Conservation (phyloP, 106 monocot species). For the Triglochin maritima region DNA sequence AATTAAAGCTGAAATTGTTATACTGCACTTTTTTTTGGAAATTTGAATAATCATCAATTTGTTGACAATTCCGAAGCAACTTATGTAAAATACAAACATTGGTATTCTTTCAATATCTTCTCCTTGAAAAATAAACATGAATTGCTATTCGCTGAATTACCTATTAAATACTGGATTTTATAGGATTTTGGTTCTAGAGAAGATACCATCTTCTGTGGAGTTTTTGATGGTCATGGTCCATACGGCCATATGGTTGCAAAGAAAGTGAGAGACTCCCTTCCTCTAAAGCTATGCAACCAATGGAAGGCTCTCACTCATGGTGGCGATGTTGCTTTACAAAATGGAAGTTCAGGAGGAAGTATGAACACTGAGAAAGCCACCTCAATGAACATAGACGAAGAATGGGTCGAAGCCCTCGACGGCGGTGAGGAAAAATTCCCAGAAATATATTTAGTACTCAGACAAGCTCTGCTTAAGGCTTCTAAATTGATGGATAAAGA, state of each 20-base stretch:
- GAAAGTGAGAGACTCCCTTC: constrained; percentile 79
- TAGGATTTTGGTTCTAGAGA: constrained; percentile 49
- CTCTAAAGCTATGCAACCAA: constrained; percentile 43
- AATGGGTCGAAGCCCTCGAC: no score
- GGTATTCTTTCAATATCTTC: neutral
- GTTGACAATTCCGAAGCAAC: neutral
- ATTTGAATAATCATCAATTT: neutral
- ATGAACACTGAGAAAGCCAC: constrained; percentile 40
- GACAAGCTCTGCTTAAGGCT: constrained; percentile 57
- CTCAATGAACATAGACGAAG: constrained; percentile 16
- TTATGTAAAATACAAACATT: neutral
- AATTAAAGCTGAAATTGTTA: neutral
- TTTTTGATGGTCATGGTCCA: constrained; percentile 90
- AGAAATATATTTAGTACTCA: constrained; percentile 39
- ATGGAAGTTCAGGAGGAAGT: constrained; percentile 21
- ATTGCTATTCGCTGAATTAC: neutral
- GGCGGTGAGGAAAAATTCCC: constrained; percentile 40
- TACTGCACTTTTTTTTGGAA: neutral
- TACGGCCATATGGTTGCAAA: constrained; percentile 71
- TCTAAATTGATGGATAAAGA: constrained; percentile 86
- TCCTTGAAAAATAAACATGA: neutral
- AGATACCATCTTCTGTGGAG: constrained; percentile 73
- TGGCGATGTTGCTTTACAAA: constrained; percentile 11
- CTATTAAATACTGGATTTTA: neutral
- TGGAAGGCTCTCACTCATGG: constrained; percentile 22